Conservation (phyloP, 345 rosid species). For the Eucalyptus pauciflora region DNA sequence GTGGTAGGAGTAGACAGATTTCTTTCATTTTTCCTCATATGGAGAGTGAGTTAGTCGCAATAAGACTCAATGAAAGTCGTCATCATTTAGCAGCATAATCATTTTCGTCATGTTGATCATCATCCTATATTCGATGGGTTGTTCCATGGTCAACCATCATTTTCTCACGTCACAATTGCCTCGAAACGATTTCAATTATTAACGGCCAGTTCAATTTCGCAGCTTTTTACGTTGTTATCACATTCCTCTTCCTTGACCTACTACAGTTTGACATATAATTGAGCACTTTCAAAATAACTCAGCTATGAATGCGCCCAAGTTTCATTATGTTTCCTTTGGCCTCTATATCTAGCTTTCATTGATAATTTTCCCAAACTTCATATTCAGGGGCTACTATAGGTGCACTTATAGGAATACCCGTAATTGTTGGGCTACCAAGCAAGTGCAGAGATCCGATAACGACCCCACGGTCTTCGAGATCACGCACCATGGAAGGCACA, state of each 20-base stretch:
- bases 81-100: background rate
- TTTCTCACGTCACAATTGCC: background rate
- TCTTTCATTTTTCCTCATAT: no score
- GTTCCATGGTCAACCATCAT: background rate
- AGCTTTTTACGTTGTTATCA: background rate
- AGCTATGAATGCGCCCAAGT: background rate
- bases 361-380: background rate
- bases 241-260: background rate
- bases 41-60: background rate
- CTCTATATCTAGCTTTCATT: background rate
- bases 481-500: constrained; percentile 11
- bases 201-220: accelerated
- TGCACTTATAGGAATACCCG: constrained; percentile 1
- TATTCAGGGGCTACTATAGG: constrained; percentile 6
- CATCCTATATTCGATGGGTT: background rate
- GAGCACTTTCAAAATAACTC: background rate
- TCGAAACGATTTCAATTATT: background rate
- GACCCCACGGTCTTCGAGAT: constrained; percentile 16
- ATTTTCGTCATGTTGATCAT: background rate
- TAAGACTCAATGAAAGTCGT: background rate
- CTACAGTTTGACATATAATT: no score
- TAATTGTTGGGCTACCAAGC: constrained; percentile 18
- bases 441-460: constrained; percentile 17
- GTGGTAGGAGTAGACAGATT: background rate
- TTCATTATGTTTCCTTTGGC: background rate